Evolutionary conservation across 306 rosid species (phyloP).

Genomic region (Cicer chorassanicum): DNA sequence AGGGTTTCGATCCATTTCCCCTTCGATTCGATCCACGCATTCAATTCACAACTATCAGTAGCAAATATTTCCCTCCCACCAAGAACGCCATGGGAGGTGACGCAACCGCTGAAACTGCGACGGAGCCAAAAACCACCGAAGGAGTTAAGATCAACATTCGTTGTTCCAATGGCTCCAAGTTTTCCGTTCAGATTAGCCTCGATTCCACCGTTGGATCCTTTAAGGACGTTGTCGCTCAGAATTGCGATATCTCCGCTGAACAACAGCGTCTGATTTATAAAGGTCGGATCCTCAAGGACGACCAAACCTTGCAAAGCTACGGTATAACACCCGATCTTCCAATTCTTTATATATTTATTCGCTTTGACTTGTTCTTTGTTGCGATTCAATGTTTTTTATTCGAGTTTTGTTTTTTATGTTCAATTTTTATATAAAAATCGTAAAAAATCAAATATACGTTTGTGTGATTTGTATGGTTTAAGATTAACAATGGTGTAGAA

Average conservation of each 20-base stretch:
- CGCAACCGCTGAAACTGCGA: conserved; percentile 48
- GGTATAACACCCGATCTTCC: conserved; percentile 61
- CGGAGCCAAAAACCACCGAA: conserved; percentile 43
- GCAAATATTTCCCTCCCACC: conserved; percentile 45
- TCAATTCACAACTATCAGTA: background rate
- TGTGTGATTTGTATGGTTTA: background rate
- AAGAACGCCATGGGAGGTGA: conserved; percentile 70
- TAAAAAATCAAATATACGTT: too few species aligned
- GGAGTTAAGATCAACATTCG: conserved; percentile 69
- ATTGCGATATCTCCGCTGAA: conserved; percentile 63
- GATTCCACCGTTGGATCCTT: conserved; percentile 64
- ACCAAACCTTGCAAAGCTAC: conserved; percentile 74
- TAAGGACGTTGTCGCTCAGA: conserved; percentile 59
- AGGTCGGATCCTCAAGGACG: conserved; percentile 87
- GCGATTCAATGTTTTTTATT: background rate
- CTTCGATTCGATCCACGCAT: conserved; percentile 11
- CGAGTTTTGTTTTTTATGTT: background rate
- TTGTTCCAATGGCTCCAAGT: conserved; percentile 77
- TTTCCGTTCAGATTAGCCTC: conserved; percentile 59
- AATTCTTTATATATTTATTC: background rate
- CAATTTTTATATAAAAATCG: background rate
- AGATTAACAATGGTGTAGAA: background rate
- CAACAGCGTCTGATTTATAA: conserved; percentile 90
- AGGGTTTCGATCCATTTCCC: conserved; percentile 39
- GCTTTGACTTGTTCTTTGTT: background rate